Percentiles rank a stretch among this genome's conserved stretches.
Evolutionary conservation across 805 yeast genomes (phyloP).

Genomic region (Isabelozyma gotoi): DNA sequence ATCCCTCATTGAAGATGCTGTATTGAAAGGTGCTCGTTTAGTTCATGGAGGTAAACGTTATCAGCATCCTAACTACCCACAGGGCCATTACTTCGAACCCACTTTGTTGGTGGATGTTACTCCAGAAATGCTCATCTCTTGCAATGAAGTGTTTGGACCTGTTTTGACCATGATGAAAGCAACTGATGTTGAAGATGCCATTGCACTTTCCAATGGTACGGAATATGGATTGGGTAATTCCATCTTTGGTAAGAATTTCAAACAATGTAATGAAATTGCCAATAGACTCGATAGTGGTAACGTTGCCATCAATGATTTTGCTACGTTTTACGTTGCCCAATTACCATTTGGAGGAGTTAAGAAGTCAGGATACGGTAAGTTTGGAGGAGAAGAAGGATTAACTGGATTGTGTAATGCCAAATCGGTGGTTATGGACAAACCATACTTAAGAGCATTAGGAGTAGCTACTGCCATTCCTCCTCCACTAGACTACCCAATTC

Average conservation of each 20-base stretch:
- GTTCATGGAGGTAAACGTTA: constrained; percentile 79
- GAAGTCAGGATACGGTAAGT: constrained; percentile 95
- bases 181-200: constrained; percentile 59
- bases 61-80: constrained; percentile 89
- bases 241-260: constrained; percentile 70
- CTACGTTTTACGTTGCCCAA: constrained; percentile 93
- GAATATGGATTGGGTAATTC: constrained; percentile 92
- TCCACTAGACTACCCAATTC: constrained; percentile 89
- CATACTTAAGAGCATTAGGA: constrained; percentile 54
- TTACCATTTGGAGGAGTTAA: constrained; percentile 95
- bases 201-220: constrained; percentile 77
- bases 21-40: constrained; percentile 74
- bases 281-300: constrained; percentile 75
- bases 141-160: constrained; percentile 94
- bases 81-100: constrained; percentile 92
- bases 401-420: constrained; percentile 86
- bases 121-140: constrained; percentile 71
- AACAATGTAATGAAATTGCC: constrained; percentile 61
- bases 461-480: constrained; percentile 83
- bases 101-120: constrained; percentile 84
- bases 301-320: constrained; percentile 96
- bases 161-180: constrained; percentile 80
- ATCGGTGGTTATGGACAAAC: constrained; percentile 81
- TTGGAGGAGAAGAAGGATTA: constrained; percentile 97
- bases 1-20: constrained; percentile 68